These are phyloP conservation scores for Pichia sp. DNA, from an alignment of 1,139 yeast species.

Conservation along the genomic window DNA sequence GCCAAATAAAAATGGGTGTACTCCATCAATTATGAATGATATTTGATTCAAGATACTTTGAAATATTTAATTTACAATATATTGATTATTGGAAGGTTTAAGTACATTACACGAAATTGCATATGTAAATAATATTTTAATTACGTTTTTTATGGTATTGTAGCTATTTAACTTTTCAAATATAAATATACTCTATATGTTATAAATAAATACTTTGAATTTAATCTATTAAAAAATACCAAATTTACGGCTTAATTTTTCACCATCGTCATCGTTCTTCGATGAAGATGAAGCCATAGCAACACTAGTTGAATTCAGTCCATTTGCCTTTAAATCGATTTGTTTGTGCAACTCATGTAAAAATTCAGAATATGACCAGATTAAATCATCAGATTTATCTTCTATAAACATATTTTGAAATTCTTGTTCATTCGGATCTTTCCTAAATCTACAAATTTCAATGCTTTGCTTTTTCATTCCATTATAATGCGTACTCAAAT, in stretches of 20 bases:
- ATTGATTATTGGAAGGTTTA: too few relatives aligned
- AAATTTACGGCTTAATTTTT: constrained; percentile 12
- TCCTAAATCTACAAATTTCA: constrained; percentile 58
- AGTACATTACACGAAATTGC: too few relatives aligned
- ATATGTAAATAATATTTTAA: too few relatives aligned
- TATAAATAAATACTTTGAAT: background rate
- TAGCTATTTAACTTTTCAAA: too few relatives aligned
- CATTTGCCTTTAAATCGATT: constrained; percentile 42
- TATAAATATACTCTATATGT: background rate
- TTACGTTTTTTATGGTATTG: too few relatives aligned
- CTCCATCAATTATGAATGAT: too few relatives aligned
- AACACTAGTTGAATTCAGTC: background rate
- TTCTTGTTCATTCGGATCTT: constrained; percentile 56
- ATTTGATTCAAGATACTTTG: too few relatives aligned
- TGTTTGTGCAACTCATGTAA: constrained; percentile 56
- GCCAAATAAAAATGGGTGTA: too few relatives aligned
- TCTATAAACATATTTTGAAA: constrained; percentile 64
- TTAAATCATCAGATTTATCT: constrained; percentile 55
- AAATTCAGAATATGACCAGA: constrained; percentile 53
- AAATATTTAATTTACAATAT: too few relatives aligned
- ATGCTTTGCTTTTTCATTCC: constrained; percentile 39
- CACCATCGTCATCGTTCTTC: constrained; percentile 12
- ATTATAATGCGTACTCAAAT: constrained; percentile 40
- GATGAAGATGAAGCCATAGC: background rate
- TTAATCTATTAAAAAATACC: constrained; percentile 11